Base-by-base conservation (phyloP, 495 filamentous ascomycete genomes). In the Penicillium taxi region DNA sequence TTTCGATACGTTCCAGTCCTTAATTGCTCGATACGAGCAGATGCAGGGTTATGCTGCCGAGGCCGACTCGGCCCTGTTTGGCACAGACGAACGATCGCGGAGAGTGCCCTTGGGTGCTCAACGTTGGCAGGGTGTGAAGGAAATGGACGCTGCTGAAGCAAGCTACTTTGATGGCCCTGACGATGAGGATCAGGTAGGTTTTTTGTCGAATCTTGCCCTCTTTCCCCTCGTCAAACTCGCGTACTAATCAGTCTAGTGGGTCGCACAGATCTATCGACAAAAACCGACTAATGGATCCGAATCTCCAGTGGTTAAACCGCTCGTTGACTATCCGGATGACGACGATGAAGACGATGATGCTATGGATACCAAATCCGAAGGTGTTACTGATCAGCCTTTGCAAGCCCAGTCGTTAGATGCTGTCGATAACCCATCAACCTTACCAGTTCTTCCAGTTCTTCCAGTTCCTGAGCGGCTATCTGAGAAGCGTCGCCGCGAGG, bases 131-230 rank as follows among this genome's bases (percentile, higher is more conserved):
- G 84, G 80, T 6, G 70, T 86, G 32, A 82, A 77, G 59, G 91
- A 95, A 44, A 74, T 89, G 66, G 93, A 96, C 54, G 70, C 80
- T 14, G 78, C 78, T 2, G 85, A 96, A 58, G 90, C 96, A 47
- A 86, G 86, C 20, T 98, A 98, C 58, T 96, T 94, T 72, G 90
- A 93, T 56, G 81, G 78, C 7, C 83, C 80, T 3, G 87, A 94
- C 37, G 85, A 94, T 42, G 89, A 93, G 34, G 86, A 89, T 17
- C 84, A 93, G 12, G 82, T 84, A 42, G 53, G 56, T 7, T 18
- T 26, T 8, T 26, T 32, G 17, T 9, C 16, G 20, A 19, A 24
- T 14, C 9, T 16, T 16, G 24, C 24, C 16, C 12, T 3, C n/a
- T n/a, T n/a, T n/a, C n/a, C n/a, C n/a, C n/a, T n/a, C n/a, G n/a